phyloP scores from a whole-genome alignment of 2,329 filamentous ascomycete species.

The Fusarium anthophilum region DNA sequence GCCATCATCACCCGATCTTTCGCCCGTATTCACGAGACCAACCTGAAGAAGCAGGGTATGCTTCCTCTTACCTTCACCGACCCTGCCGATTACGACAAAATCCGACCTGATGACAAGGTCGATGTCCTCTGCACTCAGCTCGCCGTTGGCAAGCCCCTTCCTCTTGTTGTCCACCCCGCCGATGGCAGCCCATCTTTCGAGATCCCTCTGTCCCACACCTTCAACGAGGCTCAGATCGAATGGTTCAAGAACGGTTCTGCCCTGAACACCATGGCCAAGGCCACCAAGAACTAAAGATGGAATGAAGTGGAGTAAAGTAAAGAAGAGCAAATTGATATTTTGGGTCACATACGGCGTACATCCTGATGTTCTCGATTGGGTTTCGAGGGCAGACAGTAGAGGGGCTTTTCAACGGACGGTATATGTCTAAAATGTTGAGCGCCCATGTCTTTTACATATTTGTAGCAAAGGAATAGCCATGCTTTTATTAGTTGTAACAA shows the following conservation, averaged over 20 bases:
- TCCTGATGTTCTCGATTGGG: slow-evolving; percentile 41
- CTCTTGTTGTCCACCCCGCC: slow-evolving; percentile 90
- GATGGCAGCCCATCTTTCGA: slow-evolving; percentile 80
- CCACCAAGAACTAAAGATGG: slow-evolving; percentile 46
- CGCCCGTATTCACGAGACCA: slow-evolving; percentile 99
- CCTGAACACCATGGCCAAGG: slow-evolving; percentile 98
- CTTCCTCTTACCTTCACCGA: slow-evolving; percentile 95
- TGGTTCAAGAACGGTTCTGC: slow-evolving; percentile 99
- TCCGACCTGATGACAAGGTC: slow-evolving; percentile 89
- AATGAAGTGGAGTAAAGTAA: slow-evolving; percentile 20
- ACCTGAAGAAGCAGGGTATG: slow-evolving; percentile 99
- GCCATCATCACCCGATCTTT: slow-evolving; percentile 97
- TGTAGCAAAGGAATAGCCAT: slow-evolving; percentile 40
- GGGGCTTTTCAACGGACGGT: slow-evolving; percentile 30
- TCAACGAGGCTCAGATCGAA: slow-evolving; percentile 97
- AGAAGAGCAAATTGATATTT: slow-evolving; percentile 36
- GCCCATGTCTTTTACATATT: slow-evolving; percentile 38
- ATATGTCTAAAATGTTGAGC: slow-evolving; percentile 28
- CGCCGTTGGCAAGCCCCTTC: slow-evolving; percentile 91
- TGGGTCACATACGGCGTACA: slow-evolving; percentile 41
- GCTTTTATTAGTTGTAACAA: slow-evolving; percentile 44
- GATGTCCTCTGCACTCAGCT: slow-evolving; percentile 91
- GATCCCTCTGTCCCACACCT: slow-evolving; percentile 89
- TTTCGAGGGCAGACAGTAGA: slow-evolving; percentile 41
- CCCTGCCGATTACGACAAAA: slow-evolving; percentile 97